Base-by-base conservation (phyloP, 176 grass and related monocot species). In the Carex cristatella region DNA sequence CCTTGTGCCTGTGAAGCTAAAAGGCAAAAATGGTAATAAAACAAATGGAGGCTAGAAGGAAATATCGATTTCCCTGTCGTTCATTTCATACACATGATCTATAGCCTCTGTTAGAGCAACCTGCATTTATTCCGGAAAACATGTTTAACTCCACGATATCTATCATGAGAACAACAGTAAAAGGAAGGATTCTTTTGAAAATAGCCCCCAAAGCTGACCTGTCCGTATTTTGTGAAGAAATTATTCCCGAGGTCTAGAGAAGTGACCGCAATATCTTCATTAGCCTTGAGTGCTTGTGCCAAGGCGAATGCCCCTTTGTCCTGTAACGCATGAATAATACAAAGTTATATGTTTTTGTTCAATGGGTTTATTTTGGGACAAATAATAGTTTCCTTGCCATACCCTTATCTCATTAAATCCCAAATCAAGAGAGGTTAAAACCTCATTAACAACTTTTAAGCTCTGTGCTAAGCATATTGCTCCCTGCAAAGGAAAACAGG, bases 391-490 rank as follows among this genome's bases (percentile, higher is more conserved):
- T 31, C 15, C 28, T 14, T 81, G 54, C 35, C 61, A 49, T 92
- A 95, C 96, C 87, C 93, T 88, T 83, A 99, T 99, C 93, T 99
- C 96, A 84, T 99, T 99, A 86, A 99, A 99, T 79, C 93, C 93
- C 57, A 99, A 84, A 83, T 99, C 96, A 87, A 99, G 91, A 73
- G 91, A 91, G 12, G 82, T 94, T 85, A 99, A 88, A 82, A 81
- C 91, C 90, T 99, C 96, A 61, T 95, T 95, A 84, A 99, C 92
- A 86, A 99, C 93, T 89, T 99, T 99, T 61, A 99, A 81, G 85
- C 96, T 94, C 73, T 87, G 87, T 62, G 93, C 96, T 81, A 95
- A 90, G 87, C 85, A 99, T 85, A 95, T 88, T 81, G 96, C 90
- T 68, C 96, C 96, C 96, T 99, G 78, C 59, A 89, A 35, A 58